Conservation (phyloP, 108 stramenopile genomes). For the Nitzschia sp. region DNA sequence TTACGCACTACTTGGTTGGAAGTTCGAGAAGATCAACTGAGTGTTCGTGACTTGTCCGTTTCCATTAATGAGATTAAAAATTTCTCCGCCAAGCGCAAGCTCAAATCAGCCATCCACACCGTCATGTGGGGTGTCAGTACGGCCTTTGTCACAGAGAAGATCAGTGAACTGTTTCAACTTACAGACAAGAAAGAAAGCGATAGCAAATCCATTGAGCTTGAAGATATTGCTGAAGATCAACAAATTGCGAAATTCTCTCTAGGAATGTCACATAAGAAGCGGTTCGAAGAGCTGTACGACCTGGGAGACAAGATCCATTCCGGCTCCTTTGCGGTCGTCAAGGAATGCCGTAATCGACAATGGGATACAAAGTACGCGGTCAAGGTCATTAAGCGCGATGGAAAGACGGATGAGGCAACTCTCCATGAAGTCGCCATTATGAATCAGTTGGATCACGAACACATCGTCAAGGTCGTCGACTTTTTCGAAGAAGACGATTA, state of each 20-base stretch:
- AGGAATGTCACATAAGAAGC: conserved; percentile 38
- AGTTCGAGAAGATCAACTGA: conserved; percentile 26
- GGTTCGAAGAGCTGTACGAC: conserved; percentile 58
- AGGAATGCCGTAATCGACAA: conserved; percentile 46
- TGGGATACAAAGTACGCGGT: conserved; percentile 48
- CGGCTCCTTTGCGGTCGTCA: conserved; percentile 60
- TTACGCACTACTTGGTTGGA: conserved; percentile 71
- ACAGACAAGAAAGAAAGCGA: conserved; percentile 26
- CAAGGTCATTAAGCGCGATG: conserved; percentile 63
- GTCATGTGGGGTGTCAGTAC: conserved; percentile 32
- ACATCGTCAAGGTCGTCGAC: conserved; percentile 85
- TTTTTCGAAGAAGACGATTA: conserved; percentile 87
- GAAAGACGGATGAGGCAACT: conserved; percentile 57
- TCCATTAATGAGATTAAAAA: conserved; percentile 63
- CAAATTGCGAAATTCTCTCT: conserved; percentile 7
- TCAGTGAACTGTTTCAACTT: conserved; percentile 26
- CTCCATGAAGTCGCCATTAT: conserved; percentile 76
- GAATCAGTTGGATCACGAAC: conserved; percentile 58
- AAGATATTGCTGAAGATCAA: background rate
- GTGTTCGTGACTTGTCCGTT: conserved; percentile 46
- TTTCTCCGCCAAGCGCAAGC: conserved; percentile 71
- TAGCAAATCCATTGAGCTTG: background rate
- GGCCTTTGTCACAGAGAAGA: conserved; percentile 32
- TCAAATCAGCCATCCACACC: conserved; percentile 64
- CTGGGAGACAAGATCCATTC: conserved; percentile 53